These are phyloP conservation scores for Mytilinidion resinicola DNA, from an alignment of 495 filamentous ascomycete genomes.

Conservation along the genomic window DNA sequence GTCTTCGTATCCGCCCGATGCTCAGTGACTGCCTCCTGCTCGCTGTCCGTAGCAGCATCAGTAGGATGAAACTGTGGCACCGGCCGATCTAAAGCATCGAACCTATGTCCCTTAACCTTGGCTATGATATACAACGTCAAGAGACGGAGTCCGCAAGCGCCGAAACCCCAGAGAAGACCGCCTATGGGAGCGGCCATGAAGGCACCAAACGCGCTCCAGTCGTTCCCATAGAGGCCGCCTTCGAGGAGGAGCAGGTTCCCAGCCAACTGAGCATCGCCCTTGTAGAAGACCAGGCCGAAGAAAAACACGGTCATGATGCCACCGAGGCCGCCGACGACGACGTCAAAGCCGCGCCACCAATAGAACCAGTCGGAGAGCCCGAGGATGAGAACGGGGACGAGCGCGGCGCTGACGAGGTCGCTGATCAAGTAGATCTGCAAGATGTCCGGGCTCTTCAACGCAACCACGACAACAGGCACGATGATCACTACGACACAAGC, in stretches of 20 bases:
- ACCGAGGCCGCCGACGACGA: slow-evolving; percentile 63
- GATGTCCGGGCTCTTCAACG: slow-evolving; percentile 62
- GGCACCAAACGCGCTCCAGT: slow-evolving; percentile 73
- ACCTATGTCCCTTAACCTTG: slow-evolving; percentile 46
- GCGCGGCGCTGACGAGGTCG: slow-evolving; percentile 63
- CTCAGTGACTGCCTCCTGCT: slow-evolving; percentile 11
- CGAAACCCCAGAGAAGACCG: slow-evolving; percentile 61
- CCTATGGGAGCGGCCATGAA: slow-evolving; percentile 71
- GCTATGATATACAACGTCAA: slow-evolving; percentile 47
- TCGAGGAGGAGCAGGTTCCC: slow-evolving; percentile 63
- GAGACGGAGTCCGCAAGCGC: slow-evolving; percentile 51
- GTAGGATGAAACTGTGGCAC: background rate
- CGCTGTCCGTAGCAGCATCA: slow-evolving; percentile 6
- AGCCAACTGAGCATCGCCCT: slow-evolving; percentile 53
- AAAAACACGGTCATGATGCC: slow-evolving; percentile 69
- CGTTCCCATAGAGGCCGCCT: slow-evolving; percentile 59
- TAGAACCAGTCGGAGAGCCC: slow-evolving; percentile 57
- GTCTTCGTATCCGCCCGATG: slow-evolving; percentile 10
- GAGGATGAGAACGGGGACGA: slow-evolving; percentile 61
- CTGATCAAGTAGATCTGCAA: slow-evolving; percentile 72
- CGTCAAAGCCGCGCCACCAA: slow-evolving; percentile 70
- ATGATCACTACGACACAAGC: slow-evolving; percentile 58
- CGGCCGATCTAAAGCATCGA: slow-evolving; percentile 59
- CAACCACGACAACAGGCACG: slow-evolving; percentile 62
- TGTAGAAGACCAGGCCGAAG: slow-evolving; percentile 61